Evolutionary conservation across 2,329 filamentous ascomycete species (phyloP), one percentile per base, ranked within the genome.

Genomic region (Exophiala alcalophila): DNA sequence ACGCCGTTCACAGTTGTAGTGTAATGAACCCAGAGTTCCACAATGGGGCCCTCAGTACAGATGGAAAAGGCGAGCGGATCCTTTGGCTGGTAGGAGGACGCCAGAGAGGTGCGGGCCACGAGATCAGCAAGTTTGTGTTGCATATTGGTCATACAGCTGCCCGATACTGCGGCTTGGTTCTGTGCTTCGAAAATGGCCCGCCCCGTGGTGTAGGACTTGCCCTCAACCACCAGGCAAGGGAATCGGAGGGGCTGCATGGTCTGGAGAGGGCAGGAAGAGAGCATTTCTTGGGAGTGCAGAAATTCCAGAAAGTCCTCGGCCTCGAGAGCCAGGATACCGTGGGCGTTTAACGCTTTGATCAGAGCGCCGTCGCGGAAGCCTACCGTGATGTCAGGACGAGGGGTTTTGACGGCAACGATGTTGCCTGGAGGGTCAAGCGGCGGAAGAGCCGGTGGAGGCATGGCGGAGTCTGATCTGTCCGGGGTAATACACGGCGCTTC

Each of bases 21-120:
- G 19, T 41, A 24, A 16, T 56, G 47, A 20, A 40, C 32, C 47
- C 38, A 56, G 36, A 56, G 34, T 50, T 52, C 40, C 25, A 54
- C 35, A 23, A 47, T 20, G 23, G 53, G 50, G 30, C 53, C 53
- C 35, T 53, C 10, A 12, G 44, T 53, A 26, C 14, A 40, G 35
- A 56, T 47, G 16, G 53, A 42, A 39, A 55, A 56, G 46, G 52
- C 45, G 15, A 56, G 38, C 6, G 40, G 53, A n/a, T n/a, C n/a
- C n/a, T n/a, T n/a, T n/a, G n/a, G n/a, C n/a, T n/a, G n/a, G n/a
- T n/a, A n/a, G n/a, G n/a, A n/a, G n/a, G n/a, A n/a, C n/a, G n/a
- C n/a, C n/a, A n/a, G n/a, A n/a, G n/a, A n/a, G n/a, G n/a, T n/a
- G 19, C 31, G 12, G 11, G 23, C 19, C 10, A 44, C 33, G 19